Evolutionary conservation across 225 moss, liverwort and hornwort species (phyloP), one percentile per base, ranked within the genome.

Genomic region (Antitrichia curtipendula): DNA sequence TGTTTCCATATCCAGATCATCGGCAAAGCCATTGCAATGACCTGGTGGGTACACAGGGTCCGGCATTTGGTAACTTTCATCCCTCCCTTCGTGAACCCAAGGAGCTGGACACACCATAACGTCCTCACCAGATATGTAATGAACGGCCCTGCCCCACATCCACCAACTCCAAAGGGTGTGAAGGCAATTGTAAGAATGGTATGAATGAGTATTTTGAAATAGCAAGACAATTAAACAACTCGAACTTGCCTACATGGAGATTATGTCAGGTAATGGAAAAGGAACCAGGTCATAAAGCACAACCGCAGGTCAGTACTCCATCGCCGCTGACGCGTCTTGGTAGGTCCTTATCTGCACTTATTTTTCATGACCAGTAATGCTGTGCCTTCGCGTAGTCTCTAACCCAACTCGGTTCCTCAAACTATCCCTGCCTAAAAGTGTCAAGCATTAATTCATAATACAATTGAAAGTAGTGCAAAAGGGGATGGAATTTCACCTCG

Each of bases 1-100:
- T 13, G 92, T 90, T 86, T 96, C 96, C 82, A 94, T 91, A 78
- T 96, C 95, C 43, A 96, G 80, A 73, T 95, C 95, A 75, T 91
- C 86, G 68, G 95, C 91, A 64, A 94, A 91, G 68, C 63, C 78
- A 49, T 69, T 85, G 90, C 85, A 83, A 78, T 74, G 89, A 87
- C 57, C 56, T 70, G 91, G 87, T 74, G 90, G 91, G 82, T 84
- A 88, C 29, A 84, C 84, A 7, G 90, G 89, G 47, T 92, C 85
- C 43, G 90, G 89, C 87, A 91, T 80, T 57, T 85, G 82, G 61
- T 84, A 74, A 43, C 32, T 83, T 52, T 89, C 90, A 58, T 90
- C 81, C 69, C 75, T 89, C 49, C 89, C 84, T 88, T 89, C 89
- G 60, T 92, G 90, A 85, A 91, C 59, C 90, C 89, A 89, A 34